Base-by-base conservation (phyloP, 2,329 filamentous ascomycete species). In the Scedosporium apiospermum region DNA sequence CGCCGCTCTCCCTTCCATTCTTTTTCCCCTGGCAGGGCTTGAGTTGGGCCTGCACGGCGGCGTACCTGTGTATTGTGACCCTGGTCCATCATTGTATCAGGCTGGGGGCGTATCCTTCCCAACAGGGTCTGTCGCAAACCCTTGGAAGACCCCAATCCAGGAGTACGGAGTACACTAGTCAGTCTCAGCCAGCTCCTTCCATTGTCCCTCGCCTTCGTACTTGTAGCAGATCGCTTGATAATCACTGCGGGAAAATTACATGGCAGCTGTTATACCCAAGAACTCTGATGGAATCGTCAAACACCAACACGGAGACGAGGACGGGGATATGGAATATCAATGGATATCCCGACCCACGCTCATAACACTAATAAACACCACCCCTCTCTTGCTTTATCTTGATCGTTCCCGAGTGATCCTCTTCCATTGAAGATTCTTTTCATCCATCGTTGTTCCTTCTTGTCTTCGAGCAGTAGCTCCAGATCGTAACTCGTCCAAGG, bases 21-120 rank as follows among this genome's bases (percentile, higher is more conserved):
- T 6, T 46, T 46, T 9, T 6, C 7, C 30, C 30, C 30, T 34
- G 6, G 7, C 30, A 34, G 30, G 30, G 30, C 30, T 34, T 34
- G 30, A 34, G 21, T 49, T 49, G 44, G 30, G 30, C 30, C 9
- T 34, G 49, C 4, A 23, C n/a, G 49, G 23, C 49, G 18, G 26
- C 49, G 49, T 57, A 27, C 23, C 18, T 57, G 5, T 57, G 10
- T 23, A 14, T 16, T n/a, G 55, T 21, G 21, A 58, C 55, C 55
- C 55, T 58, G 26, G 26, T 58, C 55, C 55, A 14, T 38, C 55
- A 34, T 16, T 58, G 55, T 58, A 38, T 58, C 55, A 58, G 55
- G 21, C 30, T 58, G 21, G 21, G 49, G 18, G 49, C 12, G 49
- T 21, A 34, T 34, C 30, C 30, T 9, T 9, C 30, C 30, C 30